Conservation (phyloP, 169 alveolate species). For the Plasmodium relictum region DNA sequence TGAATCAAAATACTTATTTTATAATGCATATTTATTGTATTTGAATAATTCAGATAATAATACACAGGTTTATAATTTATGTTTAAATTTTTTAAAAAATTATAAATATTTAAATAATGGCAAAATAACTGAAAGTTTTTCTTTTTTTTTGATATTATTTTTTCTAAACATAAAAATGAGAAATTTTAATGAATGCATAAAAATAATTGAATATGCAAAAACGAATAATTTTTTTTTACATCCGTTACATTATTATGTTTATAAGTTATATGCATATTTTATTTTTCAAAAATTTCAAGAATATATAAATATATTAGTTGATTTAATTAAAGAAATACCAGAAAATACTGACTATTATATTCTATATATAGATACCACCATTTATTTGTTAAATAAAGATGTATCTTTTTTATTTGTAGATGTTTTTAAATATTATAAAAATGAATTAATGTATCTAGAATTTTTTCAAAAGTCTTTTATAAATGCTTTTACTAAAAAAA, state of each 20-base stretch:
- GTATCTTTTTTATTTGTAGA: background rate
- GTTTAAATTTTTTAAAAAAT: constrained; percentile 47
- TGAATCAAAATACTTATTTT: constrained; percentile 34
- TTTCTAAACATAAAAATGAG: constrained; percentile 59
- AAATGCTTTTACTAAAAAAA: constrained; percentile 3
- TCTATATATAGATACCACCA: constrained; percentile 43
- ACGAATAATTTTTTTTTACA: constrained; percentile 33
- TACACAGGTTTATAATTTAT: constrained; percentile 33
- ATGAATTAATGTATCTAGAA: constrained; percentile 60
- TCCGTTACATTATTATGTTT: constrained; percentile 48
- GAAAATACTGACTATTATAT: constrained; percentile 60
- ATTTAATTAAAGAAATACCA: constrained; percentile 29
- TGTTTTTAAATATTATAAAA: constrained; percentile 35
- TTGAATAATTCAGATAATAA: constrained; percentile 39
- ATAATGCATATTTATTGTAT: constrained; percentile 41
- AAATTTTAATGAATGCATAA: constrained; percentile 52
- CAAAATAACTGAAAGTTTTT: constrained; percentile 54
- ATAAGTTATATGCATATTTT: constrained; percentile 30
- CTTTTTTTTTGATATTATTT: constrained; percentile 49
- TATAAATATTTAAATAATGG: constrained; percentile 29
- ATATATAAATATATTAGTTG: background rate
- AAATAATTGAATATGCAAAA: constrained; percentile 44
- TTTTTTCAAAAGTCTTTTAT: constrained; percentile 50
- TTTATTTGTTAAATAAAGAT: constrained; percentile 26
- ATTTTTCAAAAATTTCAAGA: constrained; percentile 22